Conservation (phyloP, 176 grass and related monocot genomes). For the Microstegium vimineum region DNA sequence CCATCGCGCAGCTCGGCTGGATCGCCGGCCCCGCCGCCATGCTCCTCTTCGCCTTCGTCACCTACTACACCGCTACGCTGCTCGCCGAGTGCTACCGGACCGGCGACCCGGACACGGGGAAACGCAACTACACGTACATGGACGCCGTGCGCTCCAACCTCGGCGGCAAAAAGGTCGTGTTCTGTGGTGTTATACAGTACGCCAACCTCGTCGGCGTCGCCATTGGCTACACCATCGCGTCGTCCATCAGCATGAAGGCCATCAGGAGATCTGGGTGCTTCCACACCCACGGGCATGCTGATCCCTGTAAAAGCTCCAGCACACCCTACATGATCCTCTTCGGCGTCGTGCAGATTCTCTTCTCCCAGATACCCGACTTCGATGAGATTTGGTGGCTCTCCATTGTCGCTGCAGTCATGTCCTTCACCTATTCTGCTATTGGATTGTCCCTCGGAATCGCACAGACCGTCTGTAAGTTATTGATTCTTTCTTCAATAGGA, state of each 20-base stretch:
- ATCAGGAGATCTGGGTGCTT: slow-evolving; percentile 31
- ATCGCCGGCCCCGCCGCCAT: slow-evolving; percentile 71
- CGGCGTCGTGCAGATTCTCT: slow-evolving; percentile 37
- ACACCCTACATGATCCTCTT: slow-evolving; percentile 55
- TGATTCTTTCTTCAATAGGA: background rate
- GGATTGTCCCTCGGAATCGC: slow-evolving; percentile 35
- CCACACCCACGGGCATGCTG: slow-evolving; percentile 9
- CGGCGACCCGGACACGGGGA: slow-evolving; percentile 59
- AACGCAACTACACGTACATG: slow-evolving; percentile 97
- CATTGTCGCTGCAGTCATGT: slow-evolving; percentile 48
- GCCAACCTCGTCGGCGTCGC: slow-evolving; percentile 48
- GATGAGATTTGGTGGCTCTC: slow-evolving; percentile 47
- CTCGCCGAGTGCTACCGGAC: slow-evolving; percentile 88
- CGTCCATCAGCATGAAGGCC: slow-evolving; percentile 44
- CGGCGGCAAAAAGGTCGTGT: slow-evolving; percentile 34
- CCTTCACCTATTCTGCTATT: slow-evolving; percentile 40
- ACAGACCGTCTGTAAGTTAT: slow-evolving; percentile 25
- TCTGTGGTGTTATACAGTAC: slow-evolving; percentile 50
- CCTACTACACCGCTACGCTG: slow-evolving; percentile 86
- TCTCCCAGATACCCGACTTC: slow-evolving; percentile 50
- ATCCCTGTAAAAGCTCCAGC: slow-evolving; percentile 41
- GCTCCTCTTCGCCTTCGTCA: slow-evolving; percentile 82
- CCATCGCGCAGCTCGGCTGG: slow-evolving; percentile 92
- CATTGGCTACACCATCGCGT: slow-evolving; percentile 46
- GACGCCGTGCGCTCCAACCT: slow-evolving; percentile 83